Evolutionary conservation across 78 protist genomes (phyloP).

Genomic region (Dictyostelium purpureum): DNA sequence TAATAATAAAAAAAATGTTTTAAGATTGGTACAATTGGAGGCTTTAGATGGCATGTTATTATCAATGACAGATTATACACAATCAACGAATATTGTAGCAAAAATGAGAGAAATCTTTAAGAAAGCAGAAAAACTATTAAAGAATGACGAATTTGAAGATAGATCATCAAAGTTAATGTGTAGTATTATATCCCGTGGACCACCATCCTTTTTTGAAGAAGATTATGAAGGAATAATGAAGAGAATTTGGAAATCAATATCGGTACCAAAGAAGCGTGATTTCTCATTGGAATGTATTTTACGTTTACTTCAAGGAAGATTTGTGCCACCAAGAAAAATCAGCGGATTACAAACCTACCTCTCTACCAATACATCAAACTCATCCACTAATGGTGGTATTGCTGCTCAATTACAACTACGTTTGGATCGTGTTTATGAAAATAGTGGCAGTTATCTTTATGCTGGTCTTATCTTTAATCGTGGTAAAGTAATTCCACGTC

Average conservation of each 20-base stretch:
- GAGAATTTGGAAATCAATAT: conserved; percentile 28
- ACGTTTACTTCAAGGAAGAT: conserved; percentile 55
- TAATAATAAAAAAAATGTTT: conserved; percentile 57
- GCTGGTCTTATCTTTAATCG: conserved; percentile 54
- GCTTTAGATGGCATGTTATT: conserved; percentile 72
- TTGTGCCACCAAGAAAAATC: conserved; percentile 68
- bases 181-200: conserved; percentile 65
- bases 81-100: conserved; percentile 31
- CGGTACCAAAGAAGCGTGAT: conserved; percentile 53
- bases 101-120: conserved; percentile 53
- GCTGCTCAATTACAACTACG: conserved; percentile 67
- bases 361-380: neutral
- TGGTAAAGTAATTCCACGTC: conserved; percentile 57
- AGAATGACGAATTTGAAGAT: conserved; percentile 68
- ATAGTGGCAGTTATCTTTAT: conserved; percentile 32
- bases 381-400: neutral
- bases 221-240: conserved; percentile 50
- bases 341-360: conserved; percentile 47
- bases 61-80: conserved; percentile 59
- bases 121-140: conserved; percentile 55
- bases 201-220: conserved; percentile 58
- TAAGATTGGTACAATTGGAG: conserved; percentile 71
- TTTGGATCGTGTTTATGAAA: conserved; percentile 67
- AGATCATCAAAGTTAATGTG: conserved; percentile 46
- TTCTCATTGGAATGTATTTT: conserved; percentile 62